These are phyloP conservation scores for Pythium brassicae DNA, from an alignment of 352 stramenopile genomes.

Conservation along the genomic window DNA sequence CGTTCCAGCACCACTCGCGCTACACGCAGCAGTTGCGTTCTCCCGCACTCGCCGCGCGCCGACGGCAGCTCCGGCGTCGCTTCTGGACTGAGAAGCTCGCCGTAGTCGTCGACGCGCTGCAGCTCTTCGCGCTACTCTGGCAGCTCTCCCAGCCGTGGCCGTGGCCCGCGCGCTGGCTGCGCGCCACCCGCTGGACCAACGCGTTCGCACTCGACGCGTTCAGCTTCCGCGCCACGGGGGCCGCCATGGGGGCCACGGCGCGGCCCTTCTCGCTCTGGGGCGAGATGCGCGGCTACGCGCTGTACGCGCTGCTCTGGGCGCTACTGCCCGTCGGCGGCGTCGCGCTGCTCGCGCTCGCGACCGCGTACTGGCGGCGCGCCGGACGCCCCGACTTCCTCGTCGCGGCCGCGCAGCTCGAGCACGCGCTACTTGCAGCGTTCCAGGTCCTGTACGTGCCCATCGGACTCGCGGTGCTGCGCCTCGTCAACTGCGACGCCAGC, in stretches of 20 bases:
- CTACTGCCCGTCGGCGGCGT: conserved; percentile 21
- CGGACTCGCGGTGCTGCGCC: conserved; percentile 47
- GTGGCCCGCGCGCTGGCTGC: conserved; percentile 56
- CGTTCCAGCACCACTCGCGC: too few species aligned
- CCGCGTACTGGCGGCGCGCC: conserved; percentile 12
- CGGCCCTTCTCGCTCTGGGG: conserved; percentile 59
- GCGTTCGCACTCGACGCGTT: conserved; percentile 47
- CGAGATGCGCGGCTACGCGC: conserved; percentile 51
- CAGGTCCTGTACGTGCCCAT: conserved; percentile 57
- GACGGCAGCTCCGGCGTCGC: conserved; percentile 14
- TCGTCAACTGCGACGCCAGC: conserved; percentile 50
- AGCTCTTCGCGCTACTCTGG: conserved; percentile 71
- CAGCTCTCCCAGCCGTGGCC: conserved; percentile 77
- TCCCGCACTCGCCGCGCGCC: background rate
- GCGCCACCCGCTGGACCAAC: conserved; percentile 44
- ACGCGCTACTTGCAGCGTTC: conserved; percentile 37
- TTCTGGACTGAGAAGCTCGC: conserved; percentile 62
- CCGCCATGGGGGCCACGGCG: conserved; percentile 53
- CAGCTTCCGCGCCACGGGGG: conserved; percentile 42
- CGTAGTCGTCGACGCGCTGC: conserved; percentile 36
- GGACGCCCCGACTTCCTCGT: conserved; percentile 25
- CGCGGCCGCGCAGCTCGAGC: conserved; percentile 28
- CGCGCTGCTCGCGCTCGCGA: conserved; percentile 2
- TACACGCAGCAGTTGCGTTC: background rate
- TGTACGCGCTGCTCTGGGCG: conserved; percentile 45